A percentile compares a stretch with the other conserved stretches of the same genome.
Conservation (phyloP, 2,329 filamentous ascomycete genomes). For the Ascochyta fabae region DNA sequence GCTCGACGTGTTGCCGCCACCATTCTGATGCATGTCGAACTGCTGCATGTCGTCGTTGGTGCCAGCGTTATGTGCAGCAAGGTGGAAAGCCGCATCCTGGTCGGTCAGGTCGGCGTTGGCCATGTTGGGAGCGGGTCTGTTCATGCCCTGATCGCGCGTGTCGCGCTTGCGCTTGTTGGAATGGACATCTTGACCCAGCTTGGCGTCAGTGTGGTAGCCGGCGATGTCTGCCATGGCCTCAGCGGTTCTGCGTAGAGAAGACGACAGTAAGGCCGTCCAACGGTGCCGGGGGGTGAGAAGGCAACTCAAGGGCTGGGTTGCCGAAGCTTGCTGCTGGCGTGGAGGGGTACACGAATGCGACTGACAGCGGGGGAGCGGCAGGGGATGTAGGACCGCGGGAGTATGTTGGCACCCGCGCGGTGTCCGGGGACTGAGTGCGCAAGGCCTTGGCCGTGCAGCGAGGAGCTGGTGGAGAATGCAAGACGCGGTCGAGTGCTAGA, state of each 20-base stretch:
- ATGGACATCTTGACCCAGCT: slow-evolving; percentile 42
- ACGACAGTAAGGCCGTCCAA: not conserved
- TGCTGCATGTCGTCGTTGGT: slow-evolving; percentile 53
- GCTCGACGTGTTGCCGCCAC: slow-evolving; percentile 56
- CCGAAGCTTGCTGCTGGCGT: not conserved
- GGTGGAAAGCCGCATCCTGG: slow-evolving; percentile 48
- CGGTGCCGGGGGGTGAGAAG: not conserved
- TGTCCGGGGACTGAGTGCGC: slow-evolving; percentile 24
- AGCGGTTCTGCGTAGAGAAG: not conserved
- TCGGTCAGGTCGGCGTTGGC: slow-evolving; percentile 45
- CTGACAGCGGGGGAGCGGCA: slow-evolving; percentile 23
- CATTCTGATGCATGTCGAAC: slow-evolving; percentile 59
- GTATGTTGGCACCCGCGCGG: slow-evolving; percentile 29
- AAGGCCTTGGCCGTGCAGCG: slow-evolving; percentile 13
- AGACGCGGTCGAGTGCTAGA: slow-evolving; percentile 30
- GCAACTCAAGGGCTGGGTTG: not conserved
- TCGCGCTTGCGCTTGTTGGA: slow-evolving; percentile 57
- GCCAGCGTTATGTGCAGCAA: slow-evolving; percentile 50
- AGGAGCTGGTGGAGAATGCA: slow-evolving; percentile 14
- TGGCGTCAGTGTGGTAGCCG: slow-evolving; percentile 47
- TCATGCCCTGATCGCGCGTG: slow-evolving; percentile 51
- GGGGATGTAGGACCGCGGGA: slow-evolving; percentile 23
- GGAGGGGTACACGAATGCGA: slow-evolving; percentile 9
- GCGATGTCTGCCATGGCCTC: slow-evolving; percentile 48
- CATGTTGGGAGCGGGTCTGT: slow-evolving; percentile 45